phyloP scores from a whole-genome alignment of 495 filamentous ascomycete species.

The Penicillium subrubescens region DNA sequence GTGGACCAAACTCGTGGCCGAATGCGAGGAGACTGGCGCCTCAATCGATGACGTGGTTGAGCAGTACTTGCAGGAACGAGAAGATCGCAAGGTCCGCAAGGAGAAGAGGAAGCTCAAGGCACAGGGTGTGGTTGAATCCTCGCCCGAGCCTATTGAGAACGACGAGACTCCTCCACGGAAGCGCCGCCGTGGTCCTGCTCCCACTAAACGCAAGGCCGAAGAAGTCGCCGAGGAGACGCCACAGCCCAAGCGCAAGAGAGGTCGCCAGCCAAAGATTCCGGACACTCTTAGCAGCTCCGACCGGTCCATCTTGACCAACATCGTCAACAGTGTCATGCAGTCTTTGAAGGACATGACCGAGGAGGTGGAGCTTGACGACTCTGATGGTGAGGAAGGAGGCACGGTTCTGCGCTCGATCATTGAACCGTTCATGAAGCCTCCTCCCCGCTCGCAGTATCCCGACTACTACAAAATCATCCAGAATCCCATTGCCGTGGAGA shows the following conservation, averaged over 20 bases:
- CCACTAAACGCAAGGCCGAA: slow-evolving; percentile 78
- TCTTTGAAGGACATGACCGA: slow-evolving; percentile 76
- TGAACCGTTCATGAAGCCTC: slow-evolving; percentile 89
- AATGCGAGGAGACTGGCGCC: slow-evolving; percentile 71
- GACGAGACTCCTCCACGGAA: slow-evolving; percentile 70
- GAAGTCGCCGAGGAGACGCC: slow-evolving; percentile 77
- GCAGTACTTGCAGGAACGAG: slow-evolving; percentile 65
- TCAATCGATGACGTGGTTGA: slow-evolving; percentile 90
- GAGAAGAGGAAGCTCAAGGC: slow-evolving; percentile 56
- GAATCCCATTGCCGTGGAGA: slow-evolving; percentile 89
- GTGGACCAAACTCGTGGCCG: slow-evolving; percentile 79
- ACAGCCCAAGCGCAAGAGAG: slow-evolving; percentile 79
- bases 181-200: slow-evolving; percentile 76
- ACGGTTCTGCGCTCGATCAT: slow-evolving; percentile 74
- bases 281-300: slow-evolving; percentile 54
- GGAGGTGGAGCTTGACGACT: slow-evolving; percentile 58
- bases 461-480: slow-evolving; percentile 94
- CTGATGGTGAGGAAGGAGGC: slow-evolving; percentile 63
- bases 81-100: slow-evolving; percentile 66
- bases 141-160: slow-evolving; percentile 75
- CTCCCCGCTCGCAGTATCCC: slow-evolving; percentile 81
- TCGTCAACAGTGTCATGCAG: slow-evolving; percentile 74
- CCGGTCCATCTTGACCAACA: slow-evolving; percentile 66
- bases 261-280: slow-evolving; percentile 65
- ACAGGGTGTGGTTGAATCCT: slow-evolving; percentile 58